These are phyloP conservation scores for Suillus placidus DNA, from an alignment of 768 basidiomycete genomes.

Conservation along the genomic window DNA sequence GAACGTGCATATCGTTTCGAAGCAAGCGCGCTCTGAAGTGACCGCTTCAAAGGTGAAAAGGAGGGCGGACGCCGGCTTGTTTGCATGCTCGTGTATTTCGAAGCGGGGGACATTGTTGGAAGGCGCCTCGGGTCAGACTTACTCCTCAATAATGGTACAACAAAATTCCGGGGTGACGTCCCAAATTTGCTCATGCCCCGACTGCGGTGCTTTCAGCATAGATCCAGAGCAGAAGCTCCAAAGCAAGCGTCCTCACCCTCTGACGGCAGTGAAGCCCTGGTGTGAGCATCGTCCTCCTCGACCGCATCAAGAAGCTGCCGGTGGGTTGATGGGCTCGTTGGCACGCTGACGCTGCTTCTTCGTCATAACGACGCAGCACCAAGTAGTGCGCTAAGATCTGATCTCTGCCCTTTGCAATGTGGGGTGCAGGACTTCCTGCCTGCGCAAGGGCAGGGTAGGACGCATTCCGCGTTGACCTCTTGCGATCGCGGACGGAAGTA, in stretches of 20 bases:
- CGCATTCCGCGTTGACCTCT: slow-evolving; percentile 79
- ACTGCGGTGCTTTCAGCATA: slow-evolving; percentile 56
- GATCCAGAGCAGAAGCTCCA: slow-evolving; percentile 60
- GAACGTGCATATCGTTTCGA: slow-evolving; percentile 79
- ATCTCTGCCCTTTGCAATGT: slow-evolving; percentile 50
- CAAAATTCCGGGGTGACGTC: slow-evolving; percentile 27
- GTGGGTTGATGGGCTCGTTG: slow-evolving; percentile 34
- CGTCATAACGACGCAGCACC: slow-evolving; percentile 27
- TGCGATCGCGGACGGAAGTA: slow-evolving; percentile 37
- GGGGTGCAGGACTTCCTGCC: slow-evolving; percentile 47
- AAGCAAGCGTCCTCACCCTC: slow-evolving; percentile 45
- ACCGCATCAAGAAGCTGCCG: slow-evolving; percentile 38
- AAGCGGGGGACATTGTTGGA: slow-evolving; percentile 45
- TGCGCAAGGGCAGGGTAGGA: slow-evolving; percentile 56
- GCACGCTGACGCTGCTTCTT: slow-evolving; percentile 44
- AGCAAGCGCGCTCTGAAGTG: slow-evolving; percentile 66
- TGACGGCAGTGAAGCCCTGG: slow-evolving; percentile 22
- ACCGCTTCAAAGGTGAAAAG: slow-evolving; percentile 58
- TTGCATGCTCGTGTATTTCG: slow-evolving; percentile 66
- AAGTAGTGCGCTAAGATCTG: slow-evolving; percentile 55
- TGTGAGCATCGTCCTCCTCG: slow-evolving; percentile 41
- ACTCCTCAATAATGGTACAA: slow-evolving; percentile 19
- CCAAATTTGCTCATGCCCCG: slow-evolving; percentile 56
- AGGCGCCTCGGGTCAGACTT: slow-evolving; percentile 21
- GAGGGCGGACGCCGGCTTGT: slow-evolving; percentile 67